These are phyloP conservation scores for Chalaropsis thielavioides DNA, from an alignment of 2,329 filamentous ascomycete species.

Conservation along the genomic window DNA sequence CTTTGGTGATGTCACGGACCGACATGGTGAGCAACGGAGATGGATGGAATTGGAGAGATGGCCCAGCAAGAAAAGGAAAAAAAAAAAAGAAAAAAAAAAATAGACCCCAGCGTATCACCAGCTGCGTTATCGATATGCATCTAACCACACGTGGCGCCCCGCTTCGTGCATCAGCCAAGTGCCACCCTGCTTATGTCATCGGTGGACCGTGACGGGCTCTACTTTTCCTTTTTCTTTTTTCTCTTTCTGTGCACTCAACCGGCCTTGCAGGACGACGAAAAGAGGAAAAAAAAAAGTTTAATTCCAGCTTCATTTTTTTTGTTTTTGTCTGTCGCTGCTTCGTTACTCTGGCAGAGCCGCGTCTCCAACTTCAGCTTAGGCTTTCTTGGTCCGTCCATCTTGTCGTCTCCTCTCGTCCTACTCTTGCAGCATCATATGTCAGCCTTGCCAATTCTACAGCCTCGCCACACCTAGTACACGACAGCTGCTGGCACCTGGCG, in stretches of 20 bases:
- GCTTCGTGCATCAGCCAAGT: constrained; percentile 7
- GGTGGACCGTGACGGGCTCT: neutral
- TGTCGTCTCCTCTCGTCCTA: too few relatives aligned
- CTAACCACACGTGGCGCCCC: neutral
- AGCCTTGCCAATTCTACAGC: too few relatives aligned
- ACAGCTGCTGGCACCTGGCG: neutral
- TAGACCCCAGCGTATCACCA: neutral
- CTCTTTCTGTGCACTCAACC: neutral
- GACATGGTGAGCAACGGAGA: constrained; percentile 26
- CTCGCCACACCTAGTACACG: neutral
- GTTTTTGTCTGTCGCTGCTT: too few relatives aligned
- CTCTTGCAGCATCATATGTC: too few relatives aligned
- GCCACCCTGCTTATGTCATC: constrained; percentile 5
- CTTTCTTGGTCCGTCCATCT: too few relatives aligned
- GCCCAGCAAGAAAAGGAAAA: neutral
- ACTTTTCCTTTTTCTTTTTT: neutral
- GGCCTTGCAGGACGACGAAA: neutral
- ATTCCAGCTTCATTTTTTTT: too few relatives aligned
- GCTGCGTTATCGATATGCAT: constrained; percentile 13
- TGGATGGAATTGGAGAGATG: neutral
- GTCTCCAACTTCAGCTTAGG: too few relatives aligned
- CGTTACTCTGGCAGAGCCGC: too few relatives aligned
- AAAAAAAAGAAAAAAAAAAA: constrained; percentile 10
- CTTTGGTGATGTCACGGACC: constrained; percentile 44
- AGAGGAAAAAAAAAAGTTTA: too few relatives aligned